phyloP scores from a whole-genome alignment of 345 rosid genomes.

The Citrus medica region DNA sequence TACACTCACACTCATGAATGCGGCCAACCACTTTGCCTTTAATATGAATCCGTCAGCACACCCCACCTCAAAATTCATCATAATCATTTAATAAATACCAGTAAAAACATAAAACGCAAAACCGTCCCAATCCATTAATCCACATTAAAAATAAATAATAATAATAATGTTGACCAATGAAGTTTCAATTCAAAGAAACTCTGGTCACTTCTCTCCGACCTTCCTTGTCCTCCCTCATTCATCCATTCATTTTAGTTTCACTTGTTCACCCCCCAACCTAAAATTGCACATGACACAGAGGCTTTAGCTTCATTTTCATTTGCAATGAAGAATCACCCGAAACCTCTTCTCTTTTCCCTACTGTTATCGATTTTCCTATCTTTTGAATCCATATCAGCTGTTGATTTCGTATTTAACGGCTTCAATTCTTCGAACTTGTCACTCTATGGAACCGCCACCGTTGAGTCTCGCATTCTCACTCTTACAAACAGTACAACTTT shows the following conservation, averaged over 20 bases:
- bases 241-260: background rate
- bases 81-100: too few relatives aligned
- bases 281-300: background rate
- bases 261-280: background rate
- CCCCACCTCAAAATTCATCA: too few relatives aligned
- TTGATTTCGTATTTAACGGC: slow-evolving; percentile 69
- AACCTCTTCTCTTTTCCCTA: slow-evolving; percentile 2
- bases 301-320: slow-evolving; percentile 5
- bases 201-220: background rate
- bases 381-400: slow-evolving; percentile 27
- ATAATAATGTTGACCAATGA: background rate
- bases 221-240: background rate
- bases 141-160: background rate
- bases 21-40: too few relatives aligned
- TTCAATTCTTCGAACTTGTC: slow-evolving; percentile 45
- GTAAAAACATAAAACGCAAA: background rate
- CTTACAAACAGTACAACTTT: slow-evolving; percentile 52
- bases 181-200: background rate
- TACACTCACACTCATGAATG: too few relatives aligned
- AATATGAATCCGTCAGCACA: too few relatives aligned
- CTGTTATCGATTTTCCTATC: slow-evolving; percentile 6
- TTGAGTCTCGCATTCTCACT: slow-evolving; percentile 50
- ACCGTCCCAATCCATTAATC: background rate
- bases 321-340: slow-evolving; percentile 22
- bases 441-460: slow-evolving; percentile 42